Conservation (phyloP, 208 protist genomes). For the Acanthamoeba lenticulata region DNA sequence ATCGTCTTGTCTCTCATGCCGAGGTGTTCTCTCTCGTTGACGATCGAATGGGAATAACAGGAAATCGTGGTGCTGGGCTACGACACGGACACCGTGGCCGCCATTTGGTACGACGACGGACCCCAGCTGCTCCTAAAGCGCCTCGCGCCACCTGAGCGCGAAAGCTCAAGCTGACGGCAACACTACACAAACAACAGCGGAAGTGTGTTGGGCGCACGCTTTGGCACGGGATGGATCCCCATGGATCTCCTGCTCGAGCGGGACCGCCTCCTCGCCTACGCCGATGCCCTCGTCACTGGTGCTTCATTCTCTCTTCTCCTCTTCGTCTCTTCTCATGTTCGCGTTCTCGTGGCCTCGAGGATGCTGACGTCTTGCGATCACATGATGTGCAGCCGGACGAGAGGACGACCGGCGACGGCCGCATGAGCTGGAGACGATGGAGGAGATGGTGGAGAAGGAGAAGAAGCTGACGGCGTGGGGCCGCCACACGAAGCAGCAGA, state of each 20-base stretch:
- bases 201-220: not conserved
- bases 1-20: no score
- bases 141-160: not conserved
- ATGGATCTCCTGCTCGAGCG: not conserved
- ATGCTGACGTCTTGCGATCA: not conserved
- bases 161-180: no score
- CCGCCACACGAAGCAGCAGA: not conserved
- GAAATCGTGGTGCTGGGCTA: not conserved
- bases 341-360: not conserved
- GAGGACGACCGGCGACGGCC: not conserved
- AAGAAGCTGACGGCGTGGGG: not conserved
- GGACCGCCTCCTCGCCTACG: not conserved
- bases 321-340: not conserved
- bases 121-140: not conserved
- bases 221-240: not conserved
- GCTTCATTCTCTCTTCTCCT: not conserved
- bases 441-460: not conserved
- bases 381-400: not conserved
- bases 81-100: slow-evolving; percentile 1
- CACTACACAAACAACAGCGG: no score
- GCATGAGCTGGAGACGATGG: not conserved
- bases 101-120: not conserved
- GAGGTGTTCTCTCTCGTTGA: no score
- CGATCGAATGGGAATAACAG: not conserved
- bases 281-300: not conserved